Conservation (phyloP, 176 grass and related monocot genomes). For the Hsuehochloa calcarea region DNA sequence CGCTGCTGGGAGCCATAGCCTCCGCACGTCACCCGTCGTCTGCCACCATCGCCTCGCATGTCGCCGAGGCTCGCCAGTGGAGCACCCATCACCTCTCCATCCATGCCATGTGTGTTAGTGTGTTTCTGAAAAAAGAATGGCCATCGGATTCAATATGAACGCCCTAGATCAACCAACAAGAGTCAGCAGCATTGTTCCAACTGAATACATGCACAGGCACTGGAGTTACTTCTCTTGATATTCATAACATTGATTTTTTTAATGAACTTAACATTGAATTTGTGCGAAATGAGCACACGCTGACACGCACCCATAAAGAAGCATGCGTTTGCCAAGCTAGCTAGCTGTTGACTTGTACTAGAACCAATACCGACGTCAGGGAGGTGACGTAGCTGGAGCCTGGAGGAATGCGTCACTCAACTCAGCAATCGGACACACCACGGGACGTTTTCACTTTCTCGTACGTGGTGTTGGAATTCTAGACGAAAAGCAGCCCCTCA, state of each 20-base stretch:
- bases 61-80: too few species aligned
- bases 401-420: not conserved
- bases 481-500: not conserved
- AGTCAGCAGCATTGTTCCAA: not conserved
- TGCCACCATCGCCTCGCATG: too few species aligned
- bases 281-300: not conserved
- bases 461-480: not conserved
- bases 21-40: too few species aligned
- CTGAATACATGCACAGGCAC: not conserved
- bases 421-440: not conserved
- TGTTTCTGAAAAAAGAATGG: not conserved
- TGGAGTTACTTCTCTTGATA: not conserved
- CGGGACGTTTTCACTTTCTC: not conserved
- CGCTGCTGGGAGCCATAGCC: too few species aligned
- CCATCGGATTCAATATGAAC: not conserved
- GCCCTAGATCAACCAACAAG: not conserved
- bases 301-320: too few species aligned
- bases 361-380: not conserved
- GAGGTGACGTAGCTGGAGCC: not conserved
- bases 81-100: too few species aligned
- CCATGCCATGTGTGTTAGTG: too few species aligned
- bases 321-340: not conserved
- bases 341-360: not conserved
- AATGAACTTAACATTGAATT: too few species aligned
- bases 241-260: not conserved